Conservation (phyloP, 225 moss, liverwort and hornwort species). For the Marchantia paleacea region DNA sequence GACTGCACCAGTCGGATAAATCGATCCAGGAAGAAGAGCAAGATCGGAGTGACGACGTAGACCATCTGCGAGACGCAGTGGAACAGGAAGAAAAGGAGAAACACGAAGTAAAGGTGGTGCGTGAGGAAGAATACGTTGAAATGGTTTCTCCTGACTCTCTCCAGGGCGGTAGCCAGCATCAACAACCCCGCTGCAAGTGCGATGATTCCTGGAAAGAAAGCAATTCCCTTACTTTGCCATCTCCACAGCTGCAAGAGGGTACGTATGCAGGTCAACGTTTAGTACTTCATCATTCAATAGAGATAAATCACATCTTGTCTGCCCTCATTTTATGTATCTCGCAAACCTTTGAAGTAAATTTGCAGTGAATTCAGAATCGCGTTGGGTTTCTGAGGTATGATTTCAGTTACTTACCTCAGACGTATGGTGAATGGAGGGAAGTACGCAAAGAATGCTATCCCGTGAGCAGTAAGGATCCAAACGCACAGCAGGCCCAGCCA, state of each 20-base stretch:
- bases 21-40: conserved; percentile 87
- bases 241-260: not conserved
- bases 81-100: conserved; percentile 55
- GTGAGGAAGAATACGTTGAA: conserved; percentile 57
- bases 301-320: no score
- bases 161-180: conserved; percentile 58
- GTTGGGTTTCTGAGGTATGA: no score
- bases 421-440: conserved; percentile 10
- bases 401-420: not conserved
- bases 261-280: no score
- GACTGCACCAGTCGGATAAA: conserved; percentile 79
- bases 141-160: conserved; percentile 40
- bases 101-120: conserved; percentile 64
- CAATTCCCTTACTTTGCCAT: conserved; percentile 32
- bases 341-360: not conserved
- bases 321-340: not conserved
- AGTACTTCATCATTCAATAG: no score
- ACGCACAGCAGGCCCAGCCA: conserved; percentile 45
- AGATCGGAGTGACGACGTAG: conserved; percentile 53
- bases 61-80: conserved; percentile 55
- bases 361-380: not conserved
- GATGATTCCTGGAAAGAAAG: conserved; percentile 60
- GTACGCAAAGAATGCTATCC: conserved; percentile 5
- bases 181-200: conserved; percentile 46
- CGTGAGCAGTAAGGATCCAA: conserved; percentile 14